A percentile compares a stretch with the other conserved stretches of the same genome.
Evolutionary conservation across 1,284 basidiomycete species (phyloP).

Genomic region (Porodaedalea pini): DNA sequence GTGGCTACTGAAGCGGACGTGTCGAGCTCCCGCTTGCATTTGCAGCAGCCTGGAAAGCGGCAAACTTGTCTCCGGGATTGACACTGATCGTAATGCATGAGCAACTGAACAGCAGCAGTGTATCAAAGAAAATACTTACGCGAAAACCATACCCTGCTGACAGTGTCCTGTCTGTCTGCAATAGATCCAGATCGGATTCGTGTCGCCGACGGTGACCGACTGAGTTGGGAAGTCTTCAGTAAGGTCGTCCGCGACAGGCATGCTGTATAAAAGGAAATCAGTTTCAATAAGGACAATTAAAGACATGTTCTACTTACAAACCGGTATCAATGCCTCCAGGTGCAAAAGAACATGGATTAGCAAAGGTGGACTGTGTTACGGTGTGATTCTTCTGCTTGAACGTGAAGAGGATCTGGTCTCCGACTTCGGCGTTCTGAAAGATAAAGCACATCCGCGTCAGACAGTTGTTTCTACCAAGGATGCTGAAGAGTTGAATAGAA

Average conservation of each 20-base stretch:
- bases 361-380: conserved; percentile 55
- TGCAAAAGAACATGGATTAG: conserved; percentile 43
- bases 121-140: conserved; percentile 24
- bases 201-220: conserved; percentile 40
- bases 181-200: conserved; percentile 59
- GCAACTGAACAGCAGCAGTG: background rate
- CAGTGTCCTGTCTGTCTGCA: conserved; percentile 45
- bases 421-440: conserved; percentile 41
- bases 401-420: conserved; percentile 49
- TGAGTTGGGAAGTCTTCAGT: conserved; percentile 45
- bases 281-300: background rate
- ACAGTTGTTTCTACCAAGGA: background rate
- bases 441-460: conserved; percentile 2
- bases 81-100: conserved; percentile 26
- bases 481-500: conserved; percentile 17
- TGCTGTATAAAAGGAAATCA: conserved; percentile 31
- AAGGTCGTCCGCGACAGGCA: conserved; percentile 45
- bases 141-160: conserved; percentile 60
- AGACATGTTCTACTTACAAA: conserved; percentile 41
- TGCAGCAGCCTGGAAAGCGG: conserved; percentile 50
- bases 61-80: conserved; percentile 52
- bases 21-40: conserved; percentile 30
- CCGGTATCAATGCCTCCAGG: conserved; percentile 52
- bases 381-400: conserved; percentile 65
- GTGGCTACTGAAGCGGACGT: conserved; percentile 23